Evolutionary conservation across 257 asterid genomes (phyloP).

Genomic region (Solanum ahanhuiri): DNA sequence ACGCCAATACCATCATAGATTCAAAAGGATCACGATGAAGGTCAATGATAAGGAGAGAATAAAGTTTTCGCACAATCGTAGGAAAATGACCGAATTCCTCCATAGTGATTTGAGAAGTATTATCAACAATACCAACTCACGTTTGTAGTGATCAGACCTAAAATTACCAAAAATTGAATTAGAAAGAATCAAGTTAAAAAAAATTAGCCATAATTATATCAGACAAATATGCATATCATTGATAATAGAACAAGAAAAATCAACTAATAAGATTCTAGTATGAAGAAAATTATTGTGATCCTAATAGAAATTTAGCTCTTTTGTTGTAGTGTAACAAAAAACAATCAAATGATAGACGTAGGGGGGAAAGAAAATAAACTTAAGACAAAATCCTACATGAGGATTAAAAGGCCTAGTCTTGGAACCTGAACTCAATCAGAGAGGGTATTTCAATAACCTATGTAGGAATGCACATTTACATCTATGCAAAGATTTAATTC

Average conservation of each 20-base stretch:
- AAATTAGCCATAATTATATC: neutral
- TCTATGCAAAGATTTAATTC: neutral
- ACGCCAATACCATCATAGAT: slow-evolving; percentile 33
- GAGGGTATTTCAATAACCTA: neutral
- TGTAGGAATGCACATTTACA: neutral
- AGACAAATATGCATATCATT: neutral
- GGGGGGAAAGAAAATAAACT: neutral
- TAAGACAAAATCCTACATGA: neutral
- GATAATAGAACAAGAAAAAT: neutral
- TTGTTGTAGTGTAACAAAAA: neutral
- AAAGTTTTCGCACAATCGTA: slow-evolving; percentile 37
- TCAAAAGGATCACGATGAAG: slow-evolving; percentile 41
- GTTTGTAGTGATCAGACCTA: slow-evolving; percentile 14
- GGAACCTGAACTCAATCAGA: neutral
- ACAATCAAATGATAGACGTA: neutral
- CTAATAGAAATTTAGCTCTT: neutral
- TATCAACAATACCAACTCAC: slow-evolving; percentile 17
- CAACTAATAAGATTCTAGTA: neutral
- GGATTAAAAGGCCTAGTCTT: neutral
- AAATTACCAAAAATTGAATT: neutral
- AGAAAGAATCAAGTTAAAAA: neutral
- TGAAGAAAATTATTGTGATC: neutral
- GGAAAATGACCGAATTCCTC: slow-evolving; percentile 27
- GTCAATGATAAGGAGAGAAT: slow-evolving; percentile 30
- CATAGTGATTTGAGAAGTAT: neutral